A percentile compares a stretch with the other conserved stretches of the same genome.
Conservation (phyloP, 1,284 basidiomycete species). For the Thecaphora frezii region DNA sequence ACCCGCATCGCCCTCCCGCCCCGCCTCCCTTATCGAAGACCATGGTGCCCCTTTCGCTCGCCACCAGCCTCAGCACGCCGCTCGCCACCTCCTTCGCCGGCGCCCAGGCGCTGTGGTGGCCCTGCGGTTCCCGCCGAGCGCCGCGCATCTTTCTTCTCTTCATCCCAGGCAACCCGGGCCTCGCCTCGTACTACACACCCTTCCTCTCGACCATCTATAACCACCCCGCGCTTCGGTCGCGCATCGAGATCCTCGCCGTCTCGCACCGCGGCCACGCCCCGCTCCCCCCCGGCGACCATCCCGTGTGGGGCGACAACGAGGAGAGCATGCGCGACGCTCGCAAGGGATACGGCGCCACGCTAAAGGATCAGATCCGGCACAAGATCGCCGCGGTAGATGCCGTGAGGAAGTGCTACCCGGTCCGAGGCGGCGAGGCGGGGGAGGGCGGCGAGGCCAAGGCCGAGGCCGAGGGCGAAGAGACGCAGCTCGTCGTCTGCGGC, state of each 20-base stretch:
- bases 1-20: too few species aligned
- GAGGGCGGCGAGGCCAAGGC: not conserved
- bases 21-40: not conserved
- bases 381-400: conserved; percentile 37
- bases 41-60: not conserved
- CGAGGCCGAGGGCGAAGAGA: conserved; percentile 1
- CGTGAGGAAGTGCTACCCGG: conserved; percentile 15
- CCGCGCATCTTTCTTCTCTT: conserved; percentile 40
- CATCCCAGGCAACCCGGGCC: conserved; percentile 48
- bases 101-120: conserved; percentile 38
- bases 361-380: conserved; percentile 40
- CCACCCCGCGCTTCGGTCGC: not conserved
- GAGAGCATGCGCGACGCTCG: conserved; percentile 10
- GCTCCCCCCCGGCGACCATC: conserved; percentile 13
- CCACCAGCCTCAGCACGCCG: conserved; percentile 8
- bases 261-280: conserved; percentile 43
- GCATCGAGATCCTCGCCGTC: conserved; percentile 39
- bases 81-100: conserved; percentile 29
- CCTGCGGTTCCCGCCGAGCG: conserved; percentile 1
- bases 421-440: not conserved
- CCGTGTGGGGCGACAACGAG: conserved; percentile 14
- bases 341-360: conserved; percentile 18
- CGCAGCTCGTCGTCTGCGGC: conserved; percentile 36
- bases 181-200: conserved; percentile 38
- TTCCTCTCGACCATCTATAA: conserved; percentile 34